phyloP scores from a whole-genome alignment of 1,284 basidiomycete genomes.

The Trichosporon sp. region DNA sequence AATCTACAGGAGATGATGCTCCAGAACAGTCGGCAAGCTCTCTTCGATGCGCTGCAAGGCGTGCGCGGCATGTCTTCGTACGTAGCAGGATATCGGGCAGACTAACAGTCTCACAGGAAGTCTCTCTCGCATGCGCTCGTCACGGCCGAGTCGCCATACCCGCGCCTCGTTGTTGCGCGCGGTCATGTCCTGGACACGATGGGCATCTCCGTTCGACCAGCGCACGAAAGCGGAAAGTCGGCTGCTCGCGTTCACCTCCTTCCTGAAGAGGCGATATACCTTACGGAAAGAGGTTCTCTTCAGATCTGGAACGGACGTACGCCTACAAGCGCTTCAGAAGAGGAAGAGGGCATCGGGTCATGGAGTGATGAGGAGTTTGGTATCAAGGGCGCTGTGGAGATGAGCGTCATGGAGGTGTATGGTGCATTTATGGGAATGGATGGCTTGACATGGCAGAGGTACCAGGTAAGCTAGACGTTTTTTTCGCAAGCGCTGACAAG shows the following conservation, averaged over 20 bases:
- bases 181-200: constrained; percentile 73
- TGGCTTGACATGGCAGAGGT: constrained; percentile 70
- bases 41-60: constrained; percentile 72
- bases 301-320: constrained; percentile 64
- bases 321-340: constrained; percentile 18
- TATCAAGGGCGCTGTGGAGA: constrained; percentile 82
- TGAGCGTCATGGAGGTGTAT: constrained; percentile 88
- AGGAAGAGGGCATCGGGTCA: constrained; percentile 22
- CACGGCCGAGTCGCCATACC: constrained; percentile 31
- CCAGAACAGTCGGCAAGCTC: constrained; percentile 73
- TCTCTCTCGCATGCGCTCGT: constrained; percentile 46
- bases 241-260: constrained; percentile 60
- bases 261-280: constrained; percentile 89
- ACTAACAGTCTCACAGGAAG: constrained; percentile 31
- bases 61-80: constrained; percentile 69
- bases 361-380: constrained; percentile 53
- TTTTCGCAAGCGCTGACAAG: neutral
- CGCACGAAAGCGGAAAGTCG: constrained; percentile 56
- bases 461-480: constrained; percentile 64
- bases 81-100: constrained; percentile 20
- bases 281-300: constrained; percentile 79
- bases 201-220: constrained; percentile 59
- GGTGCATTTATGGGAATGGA: constrained; percentile 73
- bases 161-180: constrained; percentile 62
- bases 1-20: constrained; percentile 64